phyloP scores from a whole-genome alignment of 257 asterid genomes.

The Paraleonurus japonicus region DNA sequence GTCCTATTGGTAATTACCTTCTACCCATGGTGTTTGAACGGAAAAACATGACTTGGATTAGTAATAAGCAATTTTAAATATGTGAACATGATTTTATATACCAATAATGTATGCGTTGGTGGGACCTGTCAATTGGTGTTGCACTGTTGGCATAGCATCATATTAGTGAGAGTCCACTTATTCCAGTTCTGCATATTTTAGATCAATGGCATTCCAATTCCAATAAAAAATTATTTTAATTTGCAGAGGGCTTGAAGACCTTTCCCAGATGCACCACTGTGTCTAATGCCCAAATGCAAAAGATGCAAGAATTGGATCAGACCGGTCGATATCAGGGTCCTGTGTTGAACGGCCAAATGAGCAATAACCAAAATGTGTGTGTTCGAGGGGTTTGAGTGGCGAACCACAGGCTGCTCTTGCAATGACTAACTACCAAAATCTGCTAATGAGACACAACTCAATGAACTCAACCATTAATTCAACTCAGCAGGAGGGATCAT shows the following conservation, averaged over 20 bases:
- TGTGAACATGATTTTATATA: background rate
- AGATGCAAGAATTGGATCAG: constrained; percentile 57
- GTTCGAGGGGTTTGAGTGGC: constrained; percentile 56
- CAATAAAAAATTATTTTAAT: background rate
- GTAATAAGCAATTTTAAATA: background rate
- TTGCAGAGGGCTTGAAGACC: constrained; percentile 82
- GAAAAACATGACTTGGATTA: background rate
- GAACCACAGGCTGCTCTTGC: constrained; percentile 63
- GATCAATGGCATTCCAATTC: background rate
- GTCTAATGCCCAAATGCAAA: constrained; percentile 33
- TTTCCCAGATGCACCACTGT: constrained; percentile 47
- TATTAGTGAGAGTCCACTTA: background rate
- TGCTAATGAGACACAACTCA: constrained; percentile 70
- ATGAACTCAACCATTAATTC: constrained; percentile 46
- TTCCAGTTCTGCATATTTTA: constrained; percentile 1
- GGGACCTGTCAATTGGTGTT: background rate
- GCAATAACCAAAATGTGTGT: constrained; percentile 44
- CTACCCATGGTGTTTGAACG: background rate
- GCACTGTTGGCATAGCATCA: background rate
- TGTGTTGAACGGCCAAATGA: constrained; percentile 40
- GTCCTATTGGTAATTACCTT: constrained; percentile 69
- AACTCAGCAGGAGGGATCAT: constrained; percentile 49
- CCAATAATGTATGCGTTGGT: background rate
- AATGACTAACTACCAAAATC: constrained; percentile 58
- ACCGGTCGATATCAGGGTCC: constrained; percentile 53